Conservation (phyloP, 345 rosid species). For the Hypericum perforatum region DNA sequence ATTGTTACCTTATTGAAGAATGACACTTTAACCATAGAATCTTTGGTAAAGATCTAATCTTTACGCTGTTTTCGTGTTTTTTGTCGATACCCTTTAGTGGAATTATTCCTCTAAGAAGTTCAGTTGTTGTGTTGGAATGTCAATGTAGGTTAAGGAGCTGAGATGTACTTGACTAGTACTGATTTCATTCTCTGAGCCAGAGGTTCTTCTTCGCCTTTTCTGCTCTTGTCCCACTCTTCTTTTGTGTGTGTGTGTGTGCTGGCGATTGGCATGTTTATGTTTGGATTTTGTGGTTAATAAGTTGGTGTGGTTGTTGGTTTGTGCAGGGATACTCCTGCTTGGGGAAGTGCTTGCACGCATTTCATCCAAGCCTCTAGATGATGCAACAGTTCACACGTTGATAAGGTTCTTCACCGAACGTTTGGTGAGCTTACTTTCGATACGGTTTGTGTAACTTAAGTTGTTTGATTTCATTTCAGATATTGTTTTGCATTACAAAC, state of each 20-base stretch:
- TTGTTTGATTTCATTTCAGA: not conserved
- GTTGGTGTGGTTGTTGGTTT: too few relatives aligned
- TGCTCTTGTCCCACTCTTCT: not conserved
- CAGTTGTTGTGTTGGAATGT: constrained; percentile 3
- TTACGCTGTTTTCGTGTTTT: not conserved
- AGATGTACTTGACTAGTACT: constrained; percentile 62
- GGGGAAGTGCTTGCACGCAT: constrained; percentile 53
- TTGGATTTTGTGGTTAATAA: too few relatives aligned
- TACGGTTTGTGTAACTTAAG: constrained; percentile 3
- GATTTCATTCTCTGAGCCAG: constrained; percentile 61
- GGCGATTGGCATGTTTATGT: not conserved
- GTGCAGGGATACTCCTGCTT: constrained; percentile 66
- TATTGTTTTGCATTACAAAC: too few relatives aligned
- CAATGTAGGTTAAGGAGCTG: constrained; percentile 66
- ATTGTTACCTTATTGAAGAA: constrained; percentile 58
- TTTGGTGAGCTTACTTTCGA: constrained; percentile 50
- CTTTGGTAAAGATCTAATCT: constrained; percentile 36
- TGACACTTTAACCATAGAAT: constrained; percentile 32
- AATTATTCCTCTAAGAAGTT: not conserved
- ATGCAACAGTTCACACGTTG: constrained; percentile 48
- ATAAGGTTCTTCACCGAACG: constrained; percentile 52
- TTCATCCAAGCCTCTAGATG: constrained; percentile 46
- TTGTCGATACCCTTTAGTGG: not conserved
- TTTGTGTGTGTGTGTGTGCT: not conserved
- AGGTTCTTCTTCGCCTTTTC: constrained; percentile 28